Evolutionary conservation across 805 yeast species (phyloP), one percentile per base, ranked within the genome.

Genomic region (Metschnikowia proteae): DNA sequence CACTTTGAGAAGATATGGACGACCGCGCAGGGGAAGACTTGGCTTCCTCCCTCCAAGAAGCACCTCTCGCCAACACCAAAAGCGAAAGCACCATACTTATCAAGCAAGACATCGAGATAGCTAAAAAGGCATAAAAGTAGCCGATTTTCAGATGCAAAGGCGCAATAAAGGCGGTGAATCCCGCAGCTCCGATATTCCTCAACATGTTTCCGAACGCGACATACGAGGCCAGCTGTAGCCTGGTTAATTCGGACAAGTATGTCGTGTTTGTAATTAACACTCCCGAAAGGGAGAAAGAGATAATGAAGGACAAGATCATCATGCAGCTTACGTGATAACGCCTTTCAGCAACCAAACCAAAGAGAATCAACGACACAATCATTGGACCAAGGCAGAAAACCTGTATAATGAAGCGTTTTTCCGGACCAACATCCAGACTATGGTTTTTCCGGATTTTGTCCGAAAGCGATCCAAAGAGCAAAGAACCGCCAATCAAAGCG

Each of bases 241-340:
- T 65, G 9, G 77, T 65, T 34, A 79, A 66, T 51, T 80, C 84
- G 1, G 82, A 73, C 43, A 79, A 58, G 57, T 79, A 80, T 0
- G 84, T 76, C 50, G 80, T 78, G 3, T 76, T 75, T 0, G 79
- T 72, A 22, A 77, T 75, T 50, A 78, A 76, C 29, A 78, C 75
- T 77, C 82, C 79, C 0, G 83, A 76, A 69, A 78, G 70, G 1
- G 83, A 83, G 55, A 77, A 75, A 0, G 82, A 81, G 29, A 67
- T 65, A 4, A 78, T 56, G 50, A 76, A 78, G 0, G 76, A 61
- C 50, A 75, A 74, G 4, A 75, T 65, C 45, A 76, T 70, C 3
- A 78, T 66, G 5, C 71, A 52, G 0, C 61, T 71, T 31, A 75
- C 63, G 45, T 67, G 74, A 13, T 65, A 65, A 9, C 66, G 65